phyloP scores from a whole-genome alignment of 768 basidiomycete species.

The Obba rivulosa region DNA sequence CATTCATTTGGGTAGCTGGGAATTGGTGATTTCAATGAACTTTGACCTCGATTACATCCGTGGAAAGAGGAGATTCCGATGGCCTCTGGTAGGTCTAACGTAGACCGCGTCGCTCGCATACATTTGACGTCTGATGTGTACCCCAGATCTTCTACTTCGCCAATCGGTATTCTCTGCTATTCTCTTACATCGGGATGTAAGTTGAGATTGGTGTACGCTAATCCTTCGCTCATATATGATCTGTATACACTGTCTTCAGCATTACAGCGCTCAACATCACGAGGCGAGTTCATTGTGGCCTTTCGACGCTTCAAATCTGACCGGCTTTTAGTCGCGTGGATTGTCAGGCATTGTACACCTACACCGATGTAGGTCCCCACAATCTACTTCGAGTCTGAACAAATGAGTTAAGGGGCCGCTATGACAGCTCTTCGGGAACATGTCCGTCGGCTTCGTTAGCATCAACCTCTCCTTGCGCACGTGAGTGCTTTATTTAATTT shows the following conservation, averaged over 20 bases:
- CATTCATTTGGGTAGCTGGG: conserved; percentile 31
- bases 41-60: conserved; percentile 38
- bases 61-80: conserved; percentile 38
- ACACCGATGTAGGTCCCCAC: conserved; percentile 33
- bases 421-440: conserved; percentile 35
- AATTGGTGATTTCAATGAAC: conserved; percentile 34
- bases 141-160: conserved; percentile 39
- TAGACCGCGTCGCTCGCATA: background rate
- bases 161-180: conserved; percentile 38
- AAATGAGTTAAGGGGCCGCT: background rate
- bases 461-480: conserved; percentile 43
- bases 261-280: conserved; percentile 35
- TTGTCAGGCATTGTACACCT: conserved; percentile 43
- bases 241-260: conserved; percentile 12
- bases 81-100: conserved; percentile 34
- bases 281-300: conserved; percentile 13
- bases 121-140: background rate
- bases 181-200: conserved; percentile 43
- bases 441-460: conserved; percentile 39
- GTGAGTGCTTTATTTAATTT: conserved; percentile 18
- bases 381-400: background rate
- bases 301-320: no score
- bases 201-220: conserved; percentile 7
- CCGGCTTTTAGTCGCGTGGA: conserved; percentile 28
- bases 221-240: background rate